Evolutionary conservation across 805 yeast genomes (phyloP).

Genomic region (Kluyveromyces starmeri): DNA sequence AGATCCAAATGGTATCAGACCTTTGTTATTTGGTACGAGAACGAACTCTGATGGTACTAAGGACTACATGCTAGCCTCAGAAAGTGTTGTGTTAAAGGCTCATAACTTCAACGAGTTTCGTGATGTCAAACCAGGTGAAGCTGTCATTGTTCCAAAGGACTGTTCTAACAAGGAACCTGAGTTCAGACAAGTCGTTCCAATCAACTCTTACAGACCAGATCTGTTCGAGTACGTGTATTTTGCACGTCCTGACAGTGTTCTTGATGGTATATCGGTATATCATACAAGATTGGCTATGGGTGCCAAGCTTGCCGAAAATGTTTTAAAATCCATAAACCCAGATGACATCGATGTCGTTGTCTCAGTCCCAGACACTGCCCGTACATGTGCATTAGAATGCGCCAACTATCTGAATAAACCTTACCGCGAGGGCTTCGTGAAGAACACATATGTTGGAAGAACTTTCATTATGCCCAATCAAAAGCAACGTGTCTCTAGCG

Average conservation of each 20-base stretch:
- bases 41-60: constrained; percentile 52
- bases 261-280: constrained; percentile 95
- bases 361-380: constrained; percentile 97
- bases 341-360: constrained; percentile 83
- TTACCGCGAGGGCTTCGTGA: constrained; percentile 94
- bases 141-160: constrained; percentile 82
- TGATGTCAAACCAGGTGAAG: constrained; percentile 92
- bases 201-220: constrained; percentile 81
- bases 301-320: constrained; percentile 69
- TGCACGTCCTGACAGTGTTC: constrained; percentile 93
- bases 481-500: constrained; percentile 85
- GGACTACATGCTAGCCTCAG: constrained; percentile 94
- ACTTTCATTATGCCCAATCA: constrained; percentile 99
- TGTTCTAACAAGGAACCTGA: constrained; percentile 52
- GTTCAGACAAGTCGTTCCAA: constrained; percentile 76
- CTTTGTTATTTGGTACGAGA: constrained; percentile 81
- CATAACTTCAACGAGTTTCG: constrained; percentile 74
- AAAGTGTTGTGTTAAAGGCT: constrained; percentile 89
- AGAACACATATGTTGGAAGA: constrained; percentile 94
- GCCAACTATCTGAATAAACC: constrained; percentile 74
- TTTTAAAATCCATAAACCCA: constrained; percentile 39
- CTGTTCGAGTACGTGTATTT: constrained; percentile 95
- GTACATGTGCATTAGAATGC: constrained; percentile 89
- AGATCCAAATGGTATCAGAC: constrained; percentile 96
- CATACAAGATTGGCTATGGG: constrained; percentile 93